Percentiles rank a stretch among this genome's conserved stretches.
Conservation (phyloP, 139 green algal genomes). For the Chlorokybus atmophyticus region DNA sequence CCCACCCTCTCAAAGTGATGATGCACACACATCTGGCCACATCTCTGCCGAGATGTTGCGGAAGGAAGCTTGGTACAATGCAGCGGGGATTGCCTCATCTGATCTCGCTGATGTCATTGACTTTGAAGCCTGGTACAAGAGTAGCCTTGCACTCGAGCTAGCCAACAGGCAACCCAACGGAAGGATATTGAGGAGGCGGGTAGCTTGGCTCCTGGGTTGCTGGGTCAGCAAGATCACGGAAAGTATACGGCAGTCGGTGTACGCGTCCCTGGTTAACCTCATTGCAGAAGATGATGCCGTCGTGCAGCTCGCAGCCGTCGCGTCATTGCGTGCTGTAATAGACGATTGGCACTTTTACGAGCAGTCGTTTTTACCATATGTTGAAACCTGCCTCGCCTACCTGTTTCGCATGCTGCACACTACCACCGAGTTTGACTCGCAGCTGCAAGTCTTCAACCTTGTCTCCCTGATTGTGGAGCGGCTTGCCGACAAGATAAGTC, state of each 20-base stretch:
- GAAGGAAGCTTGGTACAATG: slow-evolving; percentile 74
- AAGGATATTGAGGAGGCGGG: no score
- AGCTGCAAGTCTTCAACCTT: slow-evolving; percentile 34
- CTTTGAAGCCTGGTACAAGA: slow-evolving; percentile 42
- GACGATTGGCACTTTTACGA: slow-evolving; percentile 34
- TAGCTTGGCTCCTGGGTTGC: no score
- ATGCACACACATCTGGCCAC: no score
- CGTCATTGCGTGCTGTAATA: slow-evolving; percentile 21
- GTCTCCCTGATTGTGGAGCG: slow-evolving; percentile 32
- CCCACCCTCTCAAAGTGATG: no score
- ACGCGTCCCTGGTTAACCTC: no score
- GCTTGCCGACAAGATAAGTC: slow-evolving; percentile 29
- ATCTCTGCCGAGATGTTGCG: slow-evolving; percentile 31
- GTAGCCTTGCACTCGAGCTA: no score
- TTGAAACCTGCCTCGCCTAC: slow-evolving; percentile 15
- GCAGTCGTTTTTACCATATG: slow-evolving; percentile 27
- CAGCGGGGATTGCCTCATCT: slow-evolving; percentile 51
- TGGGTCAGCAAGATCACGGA: no score
- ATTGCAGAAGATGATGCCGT: no score
- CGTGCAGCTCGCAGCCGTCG: slow-evolving; percentile 17
- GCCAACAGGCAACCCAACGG: no score
- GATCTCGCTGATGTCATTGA: slow-evolving; percentile 72
- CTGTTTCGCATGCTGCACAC: slow-evolving; percentile 28
- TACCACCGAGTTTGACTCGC: slow-evolving; percentile 32
- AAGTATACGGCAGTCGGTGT: no score